Percentiles rank a stretch among this genome's conserved stretches.
Evolutionary conservation across 2,329 filamentous ascomycete species (phyloP).

Genomic region (Apiospora arundinis): DNA sequence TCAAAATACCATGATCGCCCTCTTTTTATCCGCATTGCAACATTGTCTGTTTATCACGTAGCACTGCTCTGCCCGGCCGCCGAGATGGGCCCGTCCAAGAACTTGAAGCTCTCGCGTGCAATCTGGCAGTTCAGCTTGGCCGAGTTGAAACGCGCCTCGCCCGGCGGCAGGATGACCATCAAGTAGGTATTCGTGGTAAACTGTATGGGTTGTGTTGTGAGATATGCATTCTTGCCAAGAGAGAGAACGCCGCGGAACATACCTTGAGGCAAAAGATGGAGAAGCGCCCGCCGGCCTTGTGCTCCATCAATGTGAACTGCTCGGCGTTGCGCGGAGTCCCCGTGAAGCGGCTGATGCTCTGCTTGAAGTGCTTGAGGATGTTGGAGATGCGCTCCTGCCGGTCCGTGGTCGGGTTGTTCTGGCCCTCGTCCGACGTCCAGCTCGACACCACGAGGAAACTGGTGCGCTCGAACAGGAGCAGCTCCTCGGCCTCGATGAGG

Average conservation of each 20-base stretch:
- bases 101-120: conserved; percentile 80
- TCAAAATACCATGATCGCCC: not conserved
- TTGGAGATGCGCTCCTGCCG: conserved; percentile 94
- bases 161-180: conserved; percentile 87
- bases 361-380: conserved; percentile 98
- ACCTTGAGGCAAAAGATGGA: conserved; percentile 88
- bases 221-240: not conserved
- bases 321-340: conserved; percentile 81
- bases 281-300: conserved; percentile 79
- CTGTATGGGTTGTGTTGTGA: conserved; percentile 17
- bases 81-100: conserved; percentile 59
- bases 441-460: conserved; percentile 97
- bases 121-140: conserved; percentile 90
- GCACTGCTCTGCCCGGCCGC: conserved; percentile 18
- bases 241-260: not conserved
- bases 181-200: conserved; percentile 98
- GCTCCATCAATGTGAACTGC: conserved; percentile 81
- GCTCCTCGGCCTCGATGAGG: conserved; percentile 89
- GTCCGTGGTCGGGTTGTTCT: conserved; percentile 86
- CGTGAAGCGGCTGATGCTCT: conserved; percentile 77
- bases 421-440: conserved; percentile 78
- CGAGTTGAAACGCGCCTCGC: conserved; percentile 89
- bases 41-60: not conserved
- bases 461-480: conserved; percentile 92
- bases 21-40: not conserved